A percentile compares a stretch with the other conserved stretches of the same genome.
phyloP scores from a whole-genome alignment of 2,329 filamentous ascomycete genomes.

The Alternaria sp. region DNA sequence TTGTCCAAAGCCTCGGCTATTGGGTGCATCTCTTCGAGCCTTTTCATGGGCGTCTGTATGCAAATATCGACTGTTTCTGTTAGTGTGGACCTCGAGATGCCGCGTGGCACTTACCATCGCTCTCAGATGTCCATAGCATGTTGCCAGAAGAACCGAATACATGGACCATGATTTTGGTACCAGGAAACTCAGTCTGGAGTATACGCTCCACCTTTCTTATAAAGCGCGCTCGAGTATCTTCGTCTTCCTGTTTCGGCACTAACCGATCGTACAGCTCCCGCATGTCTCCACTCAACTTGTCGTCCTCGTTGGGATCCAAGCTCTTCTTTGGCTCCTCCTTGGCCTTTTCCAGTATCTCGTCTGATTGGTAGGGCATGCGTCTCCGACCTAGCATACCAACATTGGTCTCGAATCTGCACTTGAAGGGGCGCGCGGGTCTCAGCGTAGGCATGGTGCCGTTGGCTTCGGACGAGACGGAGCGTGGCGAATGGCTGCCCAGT shows the following conservation, averaged over 20 bases:
- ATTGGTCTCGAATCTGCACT: slow-evolving; percentile 88
- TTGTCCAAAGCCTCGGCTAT: slow-evolving; percentile 85
- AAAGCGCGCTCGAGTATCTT: slow-evolving; percentile 76
- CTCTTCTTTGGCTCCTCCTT: slow-evolving; percentile 70
- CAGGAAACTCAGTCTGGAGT: slow-evolving; percentile 91
- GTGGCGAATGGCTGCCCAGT: slow-evolving; percentile 81
- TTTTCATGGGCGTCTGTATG: slow-evolving; percentile 90
- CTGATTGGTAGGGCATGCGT: slow-evolving; percentile 90
- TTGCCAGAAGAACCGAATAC: slow-evolving; percentile 99
- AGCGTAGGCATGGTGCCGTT: slow-evolving; percentile 76
- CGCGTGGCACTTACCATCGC: slow-evolving; percentile 73
- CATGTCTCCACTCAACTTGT: slow-evolving; percentile 79
- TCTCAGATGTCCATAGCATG: slow-evolving; percentile 91
- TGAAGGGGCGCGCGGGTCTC: slow-evolving; percentile 66
- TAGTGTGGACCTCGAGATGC: slow-evolving; percentile 21
- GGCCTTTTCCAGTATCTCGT: slow-evolving; percentile 79
- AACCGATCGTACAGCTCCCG: slow-evolving; percentile 83
- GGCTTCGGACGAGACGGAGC: slow-evolving; percentile 89
- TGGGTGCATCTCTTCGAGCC: slow-evolving; percentile 87
- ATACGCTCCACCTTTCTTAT: slow-evolving; percentile 88
- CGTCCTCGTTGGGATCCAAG: slow-evolving; percentile 51
- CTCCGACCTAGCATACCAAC: slow-evolving; percentile 77
- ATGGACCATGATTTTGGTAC: slow-evolving; percentile 86
- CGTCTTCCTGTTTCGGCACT: slow-evolving; percentile 81
- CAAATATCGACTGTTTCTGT: slow-evolving; percentile 84